Evolutionary conservation across 2,329 filamentous ascomycete genomes (phyloP).

Genomic region (Leptoxyphium fumago): DNA sequence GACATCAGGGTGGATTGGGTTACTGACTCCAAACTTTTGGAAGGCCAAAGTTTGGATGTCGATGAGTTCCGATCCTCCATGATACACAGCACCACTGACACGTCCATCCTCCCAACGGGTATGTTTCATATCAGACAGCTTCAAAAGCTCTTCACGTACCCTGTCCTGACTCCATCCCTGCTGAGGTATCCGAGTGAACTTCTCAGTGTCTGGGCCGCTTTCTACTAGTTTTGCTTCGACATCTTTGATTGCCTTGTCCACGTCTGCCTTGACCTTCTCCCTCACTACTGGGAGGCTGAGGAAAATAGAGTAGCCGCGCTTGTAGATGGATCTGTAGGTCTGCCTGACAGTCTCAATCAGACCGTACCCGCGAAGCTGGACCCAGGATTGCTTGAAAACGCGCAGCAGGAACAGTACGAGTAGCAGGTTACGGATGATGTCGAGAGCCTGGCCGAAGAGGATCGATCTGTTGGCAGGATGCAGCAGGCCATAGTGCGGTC

Average conservation of each 20-base stretch:
- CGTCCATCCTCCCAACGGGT: constrained; percentile 93
- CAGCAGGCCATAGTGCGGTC: constrained; percentile 6
- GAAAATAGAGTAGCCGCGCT: constrained; percentile 71
- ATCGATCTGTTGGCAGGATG: constrained; percentile 1
- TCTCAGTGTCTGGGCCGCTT: constrained; percentile 51
- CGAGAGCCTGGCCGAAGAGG: constrained; percentile 10
- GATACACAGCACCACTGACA: constrained; percentile 91
- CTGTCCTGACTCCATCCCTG: constrained; percentile 71
- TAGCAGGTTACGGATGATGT: constrained; percentile 59
- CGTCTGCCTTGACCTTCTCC: constrained; percentile 68
- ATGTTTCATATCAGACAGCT: constrained; percentile 74
- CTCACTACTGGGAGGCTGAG: constrained; percentile 76
- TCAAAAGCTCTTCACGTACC: constrained; percentile 63
- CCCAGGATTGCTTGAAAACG: constrained; percentile 63
- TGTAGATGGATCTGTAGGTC: constrained; percentile 55
- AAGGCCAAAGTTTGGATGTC: constrained; percentile 85
- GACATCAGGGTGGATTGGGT: constrained; percentile 95
- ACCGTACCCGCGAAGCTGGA: constrained; percentile 80
- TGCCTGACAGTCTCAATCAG: constrained; percentile 63
- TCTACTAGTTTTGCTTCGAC: constrained; percentile 74
- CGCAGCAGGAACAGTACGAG: constrained; percentile 80
- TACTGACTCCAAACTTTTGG: constrained; percentile 84
- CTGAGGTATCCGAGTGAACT: constrained; percentile 63
- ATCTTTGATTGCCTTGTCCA: constrained; percentile 65
- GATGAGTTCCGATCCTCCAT: constrained; percentile 70